Evolutionary conservation across 1,284 basidiomycete genomes (phyloP).

Genomic region (Ustilago crameri): DNA sequence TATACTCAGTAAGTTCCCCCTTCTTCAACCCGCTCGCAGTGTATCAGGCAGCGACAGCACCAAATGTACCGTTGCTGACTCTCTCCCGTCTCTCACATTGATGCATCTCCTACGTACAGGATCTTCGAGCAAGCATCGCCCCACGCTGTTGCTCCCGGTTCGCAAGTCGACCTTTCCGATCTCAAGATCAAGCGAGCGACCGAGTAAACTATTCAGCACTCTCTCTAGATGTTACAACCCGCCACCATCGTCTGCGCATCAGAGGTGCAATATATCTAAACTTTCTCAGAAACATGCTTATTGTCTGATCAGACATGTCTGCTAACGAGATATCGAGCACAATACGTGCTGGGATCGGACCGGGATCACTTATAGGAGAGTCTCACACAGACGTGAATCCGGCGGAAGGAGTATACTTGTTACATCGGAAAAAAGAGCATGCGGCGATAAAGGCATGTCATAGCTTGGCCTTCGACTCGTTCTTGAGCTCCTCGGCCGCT

Average conservation of each 20-base stretch:
- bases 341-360: no score
- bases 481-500: constrained; percentile 11
- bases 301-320: no score
- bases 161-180: constrained; percentile 59
- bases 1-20: constrained; percentile 48
- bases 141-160: constrained; percentile 50
- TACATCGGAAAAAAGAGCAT: no score
- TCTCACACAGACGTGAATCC: no score
- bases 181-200: constrained; percentile 59
- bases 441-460: constrained; percentile 1
- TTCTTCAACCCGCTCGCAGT: no score
- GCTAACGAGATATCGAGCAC: no score
- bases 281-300: not conserved
- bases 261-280: constrained; percentile 12
- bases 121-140: constrained; percentile 63
- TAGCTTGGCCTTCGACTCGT: constrained; percentile 19
- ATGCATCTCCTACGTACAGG: constrained; percentile 15
- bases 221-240: constrained; percentile 6
- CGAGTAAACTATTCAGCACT: constrained; percentile 20
- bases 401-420: no score
- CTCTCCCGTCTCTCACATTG: not conserved
- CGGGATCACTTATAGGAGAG: no score
- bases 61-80: not conserved
- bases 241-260: not conserved
- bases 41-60: no score